Conservation (phyloP, 1,139 yeast species). For the Kodamaea derodonti region DNA sequence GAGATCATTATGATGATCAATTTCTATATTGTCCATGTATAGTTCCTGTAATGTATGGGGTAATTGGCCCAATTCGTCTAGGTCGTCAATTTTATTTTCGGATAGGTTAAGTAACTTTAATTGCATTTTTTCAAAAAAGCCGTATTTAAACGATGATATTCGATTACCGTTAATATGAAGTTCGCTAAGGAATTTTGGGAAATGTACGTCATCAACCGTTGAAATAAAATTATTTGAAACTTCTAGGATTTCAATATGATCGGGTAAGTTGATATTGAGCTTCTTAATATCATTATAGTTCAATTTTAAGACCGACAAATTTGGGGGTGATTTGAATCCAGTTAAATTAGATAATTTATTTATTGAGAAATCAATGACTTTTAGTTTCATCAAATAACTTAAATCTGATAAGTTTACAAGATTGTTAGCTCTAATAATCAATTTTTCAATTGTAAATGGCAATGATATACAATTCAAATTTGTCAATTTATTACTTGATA, state of each 20-base stretch:
- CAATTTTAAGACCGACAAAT: conserved; percentile 12
- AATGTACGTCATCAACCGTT: conserved; percentile 9
- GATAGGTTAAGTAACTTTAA: conserved; percentile 16
- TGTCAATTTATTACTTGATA: conserved; percentile 18
- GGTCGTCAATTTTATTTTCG: conserved; percentile 20
- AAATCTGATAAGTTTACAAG: conserved; percentile 16
- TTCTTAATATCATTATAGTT: conserved; percentile 16
- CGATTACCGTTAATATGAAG: conserved; percentile 16
- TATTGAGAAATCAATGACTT: conserved; percentile 12
- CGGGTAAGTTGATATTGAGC: conserved; percentile 13
- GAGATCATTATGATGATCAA: conserved; percentile 19
- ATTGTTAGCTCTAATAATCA: conserved; percentile 17
- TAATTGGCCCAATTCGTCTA: conserved; percentile 22
- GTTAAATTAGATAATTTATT: conserved; percentile 12
- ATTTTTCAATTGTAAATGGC: conserved; percentile 13
- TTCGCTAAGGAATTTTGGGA: conserved; percentile 15
- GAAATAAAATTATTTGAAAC: conserved; percentile 16
- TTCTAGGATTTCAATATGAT: conserved; percentile 13
- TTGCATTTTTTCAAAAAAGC: conserved; percentile 12
- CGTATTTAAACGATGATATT: conserved; percentile 13
- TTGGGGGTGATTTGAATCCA: conserved; percentile 12
- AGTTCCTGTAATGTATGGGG: conserved; percentile 17
- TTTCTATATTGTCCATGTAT: conserved; percentile 20
- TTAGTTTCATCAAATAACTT: conserved; percentile 10
- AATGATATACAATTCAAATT: conserved; percentile 12